A percentile compares a stretch with the other conserved stretches of the same genome.
Evolutionary conservation across 371 early-diverging fungal genomes (phyloP).

Genomic region (Mucor circinelloides): DNA sequence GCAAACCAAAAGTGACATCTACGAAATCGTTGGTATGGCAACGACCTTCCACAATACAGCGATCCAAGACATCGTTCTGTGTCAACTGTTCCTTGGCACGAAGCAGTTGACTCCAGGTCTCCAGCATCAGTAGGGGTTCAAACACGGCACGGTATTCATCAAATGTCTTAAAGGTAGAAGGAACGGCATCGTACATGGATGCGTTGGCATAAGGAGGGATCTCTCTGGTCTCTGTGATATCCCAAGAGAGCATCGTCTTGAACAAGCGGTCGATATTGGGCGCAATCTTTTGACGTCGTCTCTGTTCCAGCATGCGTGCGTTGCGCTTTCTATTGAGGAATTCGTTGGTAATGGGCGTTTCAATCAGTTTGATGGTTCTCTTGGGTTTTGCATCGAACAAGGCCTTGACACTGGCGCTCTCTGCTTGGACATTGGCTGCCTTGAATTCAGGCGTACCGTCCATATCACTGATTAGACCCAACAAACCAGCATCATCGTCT

Average conservation of each 20-base stretch:
- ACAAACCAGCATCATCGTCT: slow-evolving; percentile 19
- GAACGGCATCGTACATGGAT: slow-evolving; percentile 47
- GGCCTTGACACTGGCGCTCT: slow-evolving; percentile 39
- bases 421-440: slow-evolving; percentile 24
- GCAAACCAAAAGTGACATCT: slow-evolving; percentile 62
- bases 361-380: slow-evolving; percentile 41
- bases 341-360: slow-evolving; percentile 23
- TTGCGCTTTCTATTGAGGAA: slow-evolving; percentile 21
- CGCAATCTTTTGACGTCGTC: slow-evolving; percentile 44
- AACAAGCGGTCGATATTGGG: slow-evolving; percentile 53
- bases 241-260: slow-evolving; percentile 60
- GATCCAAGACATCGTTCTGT: slow-evolving; percentile 47
- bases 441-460: slow-evolving; percentile 6
- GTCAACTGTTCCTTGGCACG: slow-evolving; percentile 70
- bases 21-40: slow-evolving; percentile 77
- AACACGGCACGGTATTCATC: slow-evolving; percentile 69
- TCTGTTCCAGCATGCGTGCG: slow-evolving; percentile 23
- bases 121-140: slow-evolving; percentile 84
- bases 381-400: slow-evolving; percentile 35
- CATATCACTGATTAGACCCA: slow-evolving; percentile 33
- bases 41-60: slow-evolving; percentile 53
- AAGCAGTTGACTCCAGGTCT: slow-evolving; percentile 84
- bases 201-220: slow-evolving; percentile 39
- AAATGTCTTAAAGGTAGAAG: slow-evolving; percentile 58
- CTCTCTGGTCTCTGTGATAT: slow-evolving; percentile 46